These are phyloP conservation scores for Blastomyces parvus DNA, from an alignment of 2,329 filamentous ascomycete genomes.

Conservation along the genomic window DNA sequence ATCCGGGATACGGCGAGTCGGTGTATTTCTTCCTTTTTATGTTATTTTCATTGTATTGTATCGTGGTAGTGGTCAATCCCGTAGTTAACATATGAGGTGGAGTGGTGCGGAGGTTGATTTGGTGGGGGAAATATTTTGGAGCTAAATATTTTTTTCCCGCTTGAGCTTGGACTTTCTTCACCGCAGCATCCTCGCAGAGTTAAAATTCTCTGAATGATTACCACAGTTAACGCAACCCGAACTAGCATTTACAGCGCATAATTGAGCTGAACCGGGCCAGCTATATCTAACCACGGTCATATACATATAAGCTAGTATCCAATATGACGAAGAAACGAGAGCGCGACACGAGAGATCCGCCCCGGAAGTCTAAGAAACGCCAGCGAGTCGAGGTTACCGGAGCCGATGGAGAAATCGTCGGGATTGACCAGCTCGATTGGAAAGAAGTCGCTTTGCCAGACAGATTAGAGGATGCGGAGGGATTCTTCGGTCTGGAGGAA, in stretches of 20 bases:
- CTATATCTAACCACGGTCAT: background rate
- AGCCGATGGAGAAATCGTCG: slow-evolving; percentile 23
- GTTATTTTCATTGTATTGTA: background rate
- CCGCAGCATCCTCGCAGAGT: background rate
- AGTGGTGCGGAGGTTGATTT: background rate
- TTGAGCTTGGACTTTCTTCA: background rate
- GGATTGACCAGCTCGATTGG: slow-evolving; percentile 50
- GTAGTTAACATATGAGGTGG: background rate
- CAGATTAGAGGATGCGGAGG: slow-evolving; percentile 78
- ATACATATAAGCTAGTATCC: background rate
- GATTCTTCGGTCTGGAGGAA: slow-evolving; percentile 86
- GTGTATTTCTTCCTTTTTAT: background rate
- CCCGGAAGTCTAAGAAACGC: slow-evolving; percentile 28
- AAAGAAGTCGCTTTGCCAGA: slow-evolving; percentile 60
- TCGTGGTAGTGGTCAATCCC: background rate
- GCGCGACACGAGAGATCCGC: background rate
- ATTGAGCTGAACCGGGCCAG: background rate
- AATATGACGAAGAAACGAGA: slow-evolving; percentile 28
- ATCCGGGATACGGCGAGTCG: slow-evolving; percentile 2
- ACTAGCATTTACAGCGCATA: background rate
- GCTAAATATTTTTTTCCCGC: slow-evolving; percentile 1
- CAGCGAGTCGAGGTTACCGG: slow-evolving; percentile 24
- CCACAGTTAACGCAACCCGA: background rate
- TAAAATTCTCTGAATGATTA: background rate
- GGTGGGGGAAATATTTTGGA: background rate